Conservation (phyloP, 148 eudicot genomes). For the Vaccinium corymbosum region DNA sequence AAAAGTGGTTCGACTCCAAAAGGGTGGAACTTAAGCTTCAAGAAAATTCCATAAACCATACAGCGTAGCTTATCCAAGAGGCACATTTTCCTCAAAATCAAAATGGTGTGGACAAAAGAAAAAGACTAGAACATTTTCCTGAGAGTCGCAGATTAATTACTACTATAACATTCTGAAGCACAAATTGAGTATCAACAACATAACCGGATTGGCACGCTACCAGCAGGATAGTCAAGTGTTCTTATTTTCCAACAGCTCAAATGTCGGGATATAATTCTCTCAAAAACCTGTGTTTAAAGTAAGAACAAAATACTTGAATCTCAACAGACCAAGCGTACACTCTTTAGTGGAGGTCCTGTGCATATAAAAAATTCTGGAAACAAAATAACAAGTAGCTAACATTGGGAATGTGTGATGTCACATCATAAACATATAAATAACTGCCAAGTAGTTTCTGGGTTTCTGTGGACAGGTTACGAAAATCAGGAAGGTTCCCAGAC, state of each 20-base stretch:
- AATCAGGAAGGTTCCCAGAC: not conserved
- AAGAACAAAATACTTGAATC: not conserved
- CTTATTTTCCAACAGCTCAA: not conserved
- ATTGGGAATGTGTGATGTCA: not conserved
- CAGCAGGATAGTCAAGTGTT: not conserved
- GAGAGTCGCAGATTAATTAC: not conserved
- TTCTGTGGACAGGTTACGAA: not conserved
- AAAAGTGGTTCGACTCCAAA: not conserved
- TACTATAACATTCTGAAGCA: not conserved
- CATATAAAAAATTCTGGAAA: not conserved
- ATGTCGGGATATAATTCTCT: not conserved
- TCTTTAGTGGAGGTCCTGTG: not conserved
- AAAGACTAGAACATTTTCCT: not conserved
- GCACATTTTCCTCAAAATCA: not conserved
- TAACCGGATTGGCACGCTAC: not conserved
- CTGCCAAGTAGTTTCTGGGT: not conserved
- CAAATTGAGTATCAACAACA: not conserved
- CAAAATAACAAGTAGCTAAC: not conserved
- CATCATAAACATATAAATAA: not conserved
- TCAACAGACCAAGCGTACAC: not conserved
- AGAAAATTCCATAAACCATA: not conserved
- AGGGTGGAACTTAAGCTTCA: not conserved
- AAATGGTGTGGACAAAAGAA: not conserved
- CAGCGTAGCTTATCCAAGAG: not conserved
- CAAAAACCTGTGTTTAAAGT: not conserved